Evolutionary conservation across 352 stramenopile species (phyloP).

Genomic region (Phytophthora sojae): DNA sequence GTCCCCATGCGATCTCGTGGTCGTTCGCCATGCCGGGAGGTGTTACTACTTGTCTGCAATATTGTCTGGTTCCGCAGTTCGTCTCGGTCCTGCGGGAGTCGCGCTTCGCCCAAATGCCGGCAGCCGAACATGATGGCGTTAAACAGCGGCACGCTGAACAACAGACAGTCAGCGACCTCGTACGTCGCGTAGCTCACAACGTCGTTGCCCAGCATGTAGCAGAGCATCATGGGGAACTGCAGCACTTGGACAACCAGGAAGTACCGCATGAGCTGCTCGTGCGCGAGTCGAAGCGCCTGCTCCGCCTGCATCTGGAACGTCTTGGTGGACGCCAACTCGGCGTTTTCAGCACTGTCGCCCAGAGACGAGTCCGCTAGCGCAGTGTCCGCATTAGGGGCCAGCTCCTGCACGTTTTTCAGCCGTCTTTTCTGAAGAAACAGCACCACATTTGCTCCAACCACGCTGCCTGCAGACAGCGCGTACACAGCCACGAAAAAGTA

Average conservation of each 20-base stretch:
- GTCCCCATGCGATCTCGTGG: slow-evolving; percentile 42
- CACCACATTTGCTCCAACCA: slow-evolving; percentile 42
- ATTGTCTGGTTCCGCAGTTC: slow-evolving; percentile 34
- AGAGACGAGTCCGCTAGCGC: slow-evolving; percentile 27
- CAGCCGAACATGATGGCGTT: slow-evolving; percentile 66
- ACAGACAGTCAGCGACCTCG: slow-evolving; percentile 48
- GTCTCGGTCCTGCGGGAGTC: slow-evolving; percentile 16
- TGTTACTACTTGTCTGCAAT: slow-evolving; percentile 42
- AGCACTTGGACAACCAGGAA: slow-evolving; percentile 53
- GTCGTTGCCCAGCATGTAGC: slow-evolving; percentile 36
- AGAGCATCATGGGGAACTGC: slow-evolving; percentile 60
- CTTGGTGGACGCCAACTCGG: slow-evolving; percentile 34
- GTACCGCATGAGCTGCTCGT: slow-evolving; percentile 63
- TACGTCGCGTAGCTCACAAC: slow-evolving; percentile 39
- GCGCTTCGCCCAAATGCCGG: slow-evolving; percentile 38
- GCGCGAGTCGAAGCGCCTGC: slow-evolving; percentile 32
- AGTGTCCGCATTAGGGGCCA: slow-evolving; percentile 17
- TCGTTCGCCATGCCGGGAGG: slow-evolving; percentile 35
- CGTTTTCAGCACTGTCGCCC: slow-evolving; percentile 20
- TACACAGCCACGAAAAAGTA: slow-evolving; percentile 48
- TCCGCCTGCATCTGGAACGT: slow-evolving; percentile 39
- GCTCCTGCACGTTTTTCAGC: slow-evolving; percentile 14
- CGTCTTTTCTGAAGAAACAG: slow-evolving; percentile 36
- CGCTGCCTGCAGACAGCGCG: slow-evolving; percentile 40
- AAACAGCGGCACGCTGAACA: slow-evolving; percentile 58